Evolutionary conservation across 164 flowering plant genomes (phyloP).

Genomic region (Paratinospora sagittata): DNA sequence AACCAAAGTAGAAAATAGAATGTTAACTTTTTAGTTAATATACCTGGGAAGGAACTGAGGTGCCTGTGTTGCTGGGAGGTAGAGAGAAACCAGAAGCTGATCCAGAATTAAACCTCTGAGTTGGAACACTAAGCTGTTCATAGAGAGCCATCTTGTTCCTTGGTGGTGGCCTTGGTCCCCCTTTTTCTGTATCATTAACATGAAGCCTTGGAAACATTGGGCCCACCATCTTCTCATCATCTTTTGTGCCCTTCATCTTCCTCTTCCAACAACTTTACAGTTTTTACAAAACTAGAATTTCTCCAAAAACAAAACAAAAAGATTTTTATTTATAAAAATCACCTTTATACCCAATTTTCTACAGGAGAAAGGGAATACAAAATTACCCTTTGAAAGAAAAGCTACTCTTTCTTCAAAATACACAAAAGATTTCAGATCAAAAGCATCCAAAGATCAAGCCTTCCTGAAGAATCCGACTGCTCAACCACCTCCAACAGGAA

Average conservation of each 20-base stretch:
- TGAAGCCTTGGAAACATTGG: constrained; percentile 88
- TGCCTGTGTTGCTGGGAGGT: constrained; percentile 25
- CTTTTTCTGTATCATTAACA: constrained; percentile 78
- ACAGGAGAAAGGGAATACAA: not conserved
- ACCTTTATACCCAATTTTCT: not conserved
- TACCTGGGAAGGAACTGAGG: constrained; percentile 42
- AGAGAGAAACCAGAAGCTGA: constrained; percentile 24
- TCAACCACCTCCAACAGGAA: not conserved
- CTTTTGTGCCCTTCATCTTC: constrained; percentile 48
- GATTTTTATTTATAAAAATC: not conserved
- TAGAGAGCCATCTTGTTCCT: constrained; percentile 93
- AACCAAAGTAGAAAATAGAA: not conserved
- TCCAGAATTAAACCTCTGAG: constrained; percentile 46
- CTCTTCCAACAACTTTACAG: constrained; percentile 6
- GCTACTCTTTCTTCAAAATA: not conserved
- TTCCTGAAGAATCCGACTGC: no score
- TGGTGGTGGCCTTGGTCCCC: constrained; percentile 90
- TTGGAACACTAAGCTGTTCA: constrained; percentile 72
- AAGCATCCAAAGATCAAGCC: not conserved
- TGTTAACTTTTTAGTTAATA: constrained; percentile 17
- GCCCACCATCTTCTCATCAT: constrained; percentile 35
- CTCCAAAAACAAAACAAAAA: not conserved
- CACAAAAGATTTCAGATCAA: not conserved
- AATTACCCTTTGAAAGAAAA: not conserved
- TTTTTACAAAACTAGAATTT: not conserved